phyloP scores from a whole-genome alignment of 352 stramenopile genomes.

The Peronospora destructor region DNA sequence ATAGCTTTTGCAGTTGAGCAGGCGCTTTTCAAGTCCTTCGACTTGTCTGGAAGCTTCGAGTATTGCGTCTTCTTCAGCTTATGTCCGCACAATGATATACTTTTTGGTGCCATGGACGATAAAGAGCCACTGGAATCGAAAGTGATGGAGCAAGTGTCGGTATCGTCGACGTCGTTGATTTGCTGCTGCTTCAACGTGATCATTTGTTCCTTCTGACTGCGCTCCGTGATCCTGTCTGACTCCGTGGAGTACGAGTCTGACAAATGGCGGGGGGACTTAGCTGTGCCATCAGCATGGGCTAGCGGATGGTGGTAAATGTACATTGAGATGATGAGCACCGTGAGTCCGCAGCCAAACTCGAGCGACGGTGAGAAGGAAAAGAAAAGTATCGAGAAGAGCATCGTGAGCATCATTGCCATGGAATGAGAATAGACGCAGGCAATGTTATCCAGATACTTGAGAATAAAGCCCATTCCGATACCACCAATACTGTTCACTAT shows the following conservation, averaged over 20 bases:
- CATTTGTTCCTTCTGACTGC: slow-evolving; percentile 19
- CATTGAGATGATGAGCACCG: slow-evolving; percentile 79
- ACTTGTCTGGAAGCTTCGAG: slow-evolving; percentile 38
- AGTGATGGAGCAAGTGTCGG: slow-evolving; percentile 9
- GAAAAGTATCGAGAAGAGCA: slow-evolving; percentile 83
- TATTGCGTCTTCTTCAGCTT: slow-evolving; percentile 59
- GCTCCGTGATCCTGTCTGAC: slow-evolving; percentile 2
- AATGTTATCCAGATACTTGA: slow-evolving; percentile 90
- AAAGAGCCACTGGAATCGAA: slow-evolving; percentile 17
- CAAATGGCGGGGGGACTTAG: too few relatives aligned
- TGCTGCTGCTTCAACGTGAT: slow-evolving; percentile 13
- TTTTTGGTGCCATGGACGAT: slow-evolving; percentile 12
- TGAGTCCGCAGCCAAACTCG: slow-evolving; percentile 76
- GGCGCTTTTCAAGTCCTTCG: slow-evolving; percentile 23
- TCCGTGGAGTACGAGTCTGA: slow-evolving; percentile 13
- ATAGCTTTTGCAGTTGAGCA: slow-evolving; percentile 20
- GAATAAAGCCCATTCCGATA: slow-evolving; percentile 71
- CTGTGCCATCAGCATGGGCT: slow-evolving; percentile 8
- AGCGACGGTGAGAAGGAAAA: slow-evolving; percentile 77
- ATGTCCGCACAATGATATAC: slow-evolving; percentile 13
- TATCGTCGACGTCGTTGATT: slow-evolving; percentile 16
- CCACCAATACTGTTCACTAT: slow-evolving; percentile 66
- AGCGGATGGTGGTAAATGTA: slow-evolving; percentile 80
- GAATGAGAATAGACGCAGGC: slow-evolving; percentile 79
- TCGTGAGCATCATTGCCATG: slow-evolving; percentile 86